Evolutionary conservation across 148 eudicot species (phyloP), one percentile per base, ranked within the genome.

Genomic region (Chenopodium quinoa): DNA sequence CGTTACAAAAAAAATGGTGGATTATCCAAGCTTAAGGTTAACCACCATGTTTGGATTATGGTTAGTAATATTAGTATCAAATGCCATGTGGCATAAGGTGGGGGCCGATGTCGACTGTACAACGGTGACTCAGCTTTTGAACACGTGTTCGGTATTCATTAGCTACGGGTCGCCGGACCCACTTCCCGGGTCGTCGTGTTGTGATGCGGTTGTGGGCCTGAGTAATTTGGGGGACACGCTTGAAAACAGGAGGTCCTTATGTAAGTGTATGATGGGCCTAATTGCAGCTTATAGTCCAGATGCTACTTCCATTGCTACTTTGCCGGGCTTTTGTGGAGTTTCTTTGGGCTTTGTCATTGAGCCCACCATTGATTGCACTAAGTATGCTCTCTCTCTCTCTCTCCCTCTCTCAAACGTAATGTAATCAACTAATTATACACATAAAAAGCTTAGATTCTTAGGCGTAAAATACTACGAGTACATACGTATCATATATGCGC

Each of bases 321-420:
- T 95, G 85, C 96, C 98, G 52, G 97, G 97, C 31, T 91, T 92
- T 80, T 95, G 97, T 81, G 98, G 97, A 0, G 89, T 95, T 77
- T 93, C 93, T 77, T 87, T 95, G 44, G 98, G 98, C 73, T 93
- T 95, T 79, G 86, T 89, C 68, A 90, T 95, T 79, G 96, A 93
- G 62, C 93, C 97, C 16, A 92, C 90, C 75, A 86, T 88, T 0
- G 93, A 95, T 67, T 95, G 98, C 81, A 83, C 84, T 81, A 83
- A 76, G 98, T 94, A 84, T 47, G 82, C 16, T 40, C 27, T 50
- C 62, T 27, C 23, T 50, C 62, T 27, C 23, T 68, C 20, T 32
- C 40, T 20, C 31, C 6, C 52, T 47, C 12, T 68, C 17, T 0
- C 29, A 34, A 34, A 34, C 37, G 5, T 3, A 34, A 34, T 4